Evolutionary conservation across 2,329 filamentous ascomycete species (phyloP), one percentile per base, ranked within the genome.

Genomic region (Pestalotiopsis sp.): DNA sequence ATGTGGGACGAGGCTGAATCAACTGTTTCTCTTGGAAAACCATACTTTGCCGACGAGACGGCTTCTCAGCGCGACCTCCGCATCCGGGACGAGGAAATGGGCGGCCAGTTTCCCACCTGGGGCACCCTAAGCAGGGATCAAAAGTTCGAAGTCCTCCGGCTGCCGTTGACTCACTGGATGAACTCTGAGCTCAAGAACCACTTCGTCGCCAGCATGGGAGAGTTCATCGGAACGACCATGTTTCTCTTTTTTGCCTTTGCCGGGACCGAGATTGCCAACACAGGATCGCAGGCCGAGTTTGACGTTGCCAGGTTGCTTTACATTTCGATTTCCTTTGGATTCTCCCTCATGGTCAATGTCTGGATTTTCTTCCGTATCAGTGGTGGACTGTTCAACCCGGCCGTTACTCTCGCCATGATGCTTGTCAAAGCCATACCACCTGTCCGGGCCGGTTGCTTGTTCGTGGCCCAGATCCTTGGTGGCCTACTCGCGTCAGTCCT

Each of bases 101-200:
- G 69, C 14, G 64, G 56, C 31, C n/a, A 14, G 11, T 17, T n/a
- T 5, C 38, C 23, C 6, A 12, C 83, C 66, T 83, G 82, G 78
- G 78, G 79, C 31, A 75, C 77, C 45, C 71, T 84, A 57, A 80
- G 76, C 5, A 73, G 75, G 1, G 75, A 82, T 66, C 81, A 85
- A 71, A 81, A 80, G 73, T 78, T 76, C 4, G 75, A 84, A 68
- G 81, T 84, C 11, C 77, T 84, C 76, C 79, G 83, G 45, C 75
- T 85, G 25, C 83, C 83, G 1, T 78, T 81, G 75, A 82, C 79
- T 3, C 77, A 82, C 39, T 84, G 82, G 83, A 84, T 85, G 83
- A 81, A 84, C 73, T 83, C 81, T 7, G 73, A 79, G 63, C 71
- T 83, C 69, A 85, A 84, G 77, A 82, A 85, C 74, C 78, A 81